phyloP scores from a whole-genome alignment of 2,329 filamentous ascomycete genomes.

The Colletotrichum sp. region DNA sequence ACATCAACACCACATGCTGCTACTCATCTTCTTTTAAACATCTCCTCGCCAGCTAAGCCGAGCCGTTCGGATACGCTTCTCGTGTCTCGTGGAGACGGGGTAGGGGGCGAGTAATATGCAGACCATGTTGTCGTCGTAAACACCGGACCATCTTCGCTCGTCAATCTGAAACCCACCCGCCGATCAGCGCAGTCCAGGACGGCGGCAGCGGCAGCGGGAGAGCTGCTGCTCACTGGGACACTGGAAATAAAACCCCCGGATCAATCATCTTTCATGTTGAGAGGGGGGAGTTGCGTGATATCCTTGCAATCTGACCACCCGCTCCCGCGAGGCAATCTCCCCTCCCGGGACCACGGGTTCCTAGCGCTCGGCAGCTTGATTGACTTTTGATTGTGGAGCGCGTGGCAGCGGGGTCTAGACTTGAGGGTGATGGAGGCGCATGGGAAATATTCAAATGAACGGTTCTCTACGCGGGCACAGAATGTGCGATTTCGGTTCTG shows the following conservation, averaged over 20 bases:
- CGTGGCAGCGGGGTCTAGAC: not conserved
- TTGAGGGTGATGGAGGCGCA: not conserved
- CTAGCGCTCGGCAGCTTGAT: not conserved
- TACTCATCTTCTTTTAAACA: not conserved
- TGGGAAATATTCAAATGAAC: not conserved
- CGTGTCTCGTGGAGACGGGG: not conserved
- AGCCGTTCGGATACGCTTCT: not conserved
- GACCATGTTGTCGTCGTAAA: not conserved
- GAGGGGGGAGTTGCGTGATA: no score
- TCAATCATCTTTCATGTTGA: not conserved
- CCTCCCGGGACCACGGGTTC: not conserved
- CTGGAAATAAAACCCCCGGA: not conserved
- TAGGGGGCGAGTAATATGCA: not conserved
- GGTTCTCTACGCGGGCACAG: rapidly evolving
- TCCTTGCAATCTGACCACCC: not conserved
- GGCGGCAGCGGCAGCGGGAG: not conserved
- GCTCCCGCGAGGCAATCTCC: not conserved
- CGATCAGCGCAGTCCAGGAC: not conserved
- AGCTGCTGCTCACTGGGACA: not conserved
- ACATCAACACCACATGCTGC: not conserved
- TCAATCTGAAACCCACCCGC: conserved; percentile 1
- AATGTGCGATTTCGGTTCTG: not conserved
- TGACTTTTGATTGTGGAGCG: not conserved
- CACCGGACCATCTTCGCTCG: not conserved
- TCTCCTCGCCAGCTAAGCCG: not conserved